These are phyloP conservation scores for Arctium minus DNA, from an alignment of 129 eudicot species.

Conservation along the genomic window DNA sequence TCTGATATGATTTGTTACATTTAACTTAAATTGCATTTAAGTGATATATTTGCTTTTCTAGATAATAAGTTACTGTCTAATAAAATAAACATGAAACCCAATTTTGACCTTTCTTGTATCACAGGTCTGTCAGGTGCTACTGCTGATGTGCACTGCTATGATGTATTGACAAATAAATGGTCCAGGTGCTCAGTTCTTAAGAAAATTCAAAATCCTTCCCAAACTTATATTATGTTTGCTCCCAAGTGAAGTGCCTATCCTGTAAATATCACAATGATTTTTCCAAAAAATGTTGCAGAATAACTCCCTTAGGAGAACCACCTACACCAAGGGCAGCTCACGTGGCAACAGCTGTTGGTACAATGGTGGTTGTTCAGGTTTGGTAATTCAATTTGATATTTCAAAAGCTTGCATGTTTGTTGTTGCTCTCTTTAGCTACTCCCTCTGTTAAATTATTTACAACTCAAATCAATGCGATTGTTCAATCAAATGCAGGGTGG, in stretches of 20 bases:
- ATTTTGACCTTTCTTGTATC: conserved; percentile 16
- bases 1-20: background rate
- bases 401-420: background rate
- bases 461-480: background rate
- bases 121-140: conserved; percentile 99
- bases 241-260: background rate
- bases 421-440: background rate
- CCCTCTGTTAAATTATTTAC: background rate
- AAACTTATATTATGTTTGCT: background rate
- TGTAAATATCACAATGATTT: background rate
- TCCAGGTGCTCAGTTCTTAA: conserved; percentile 50
- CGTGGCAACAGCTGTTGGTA: conserved; percentile 98
- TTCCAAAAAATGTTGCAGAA: conserved; percentile 40
- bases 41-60: background rate
- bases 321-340: conserved; percentile 99
- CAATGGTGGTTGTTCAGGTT: conserved; percentile 99
- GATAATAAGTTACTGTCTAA: background rate
- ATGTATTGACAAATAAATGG: conserved; percentile 92
- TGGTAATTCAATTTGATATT: conserved; percentile 8
- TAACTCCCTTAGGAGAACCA: conserved; percentile 93
- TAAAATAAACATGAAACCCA: background rate
- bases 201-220: background rate
- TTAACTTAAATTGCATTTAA: background rate
- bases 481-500: conserved; percentile 63
- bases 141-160: conserved; percentile 94